Evolutionary conservation across 1,284 basidiomycete genomes (phyloP).

Genomic region (Neotropicomus parvogracilis): DNA sequence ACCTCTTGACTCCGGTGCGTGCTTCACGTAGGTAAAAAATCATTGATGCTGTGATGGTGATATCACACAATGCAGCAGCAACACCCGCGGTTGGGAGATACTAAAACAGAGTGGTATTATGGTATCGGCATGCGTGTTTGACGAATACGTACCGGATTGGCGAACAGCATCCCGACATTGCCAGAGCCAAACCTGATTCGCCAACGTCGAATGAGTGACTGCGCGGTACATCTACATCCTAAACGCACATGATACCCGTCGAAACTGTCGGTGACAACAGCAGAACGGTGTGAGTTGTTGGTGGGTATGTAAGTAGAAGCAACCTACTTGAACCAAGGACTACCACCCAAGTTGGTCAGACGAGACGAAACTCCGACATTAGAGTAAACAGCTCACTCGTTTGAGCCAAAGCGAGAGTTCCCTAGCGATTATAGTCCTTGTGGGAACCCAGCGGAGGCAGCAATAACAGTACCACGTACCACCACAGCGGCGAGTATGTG

Average conservation of each 20-base stretch:
- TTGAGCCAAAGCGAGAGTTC: background rate
- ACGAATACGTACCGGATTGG: background rate
- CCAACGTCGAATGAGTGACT: background rate
- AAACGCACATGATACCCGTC: background rate
- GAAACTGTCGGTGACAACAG: background rate
- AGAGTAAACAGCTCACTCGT: background rate
- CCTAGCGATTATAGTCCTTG: background rate
- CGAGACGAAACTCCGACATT: accelerated
- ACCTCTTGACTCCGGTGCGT: conserved; percentile 7
- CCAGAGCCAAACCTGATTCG: background rate
- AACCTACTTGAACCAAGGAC: conserved; percentile 2
- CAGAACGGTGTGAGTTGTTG: background rate
- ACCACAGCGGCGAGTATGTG: conserved; percentile 3
- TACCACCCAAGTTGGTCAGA: background rate
- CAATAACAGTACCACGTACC: background rate
- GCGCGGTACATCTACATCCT: background rate
- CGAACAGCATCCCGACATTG: background rate
- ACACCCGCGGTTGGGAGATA: background rate
- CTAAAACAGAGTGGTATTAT: background rate
- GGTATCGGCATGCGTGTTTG: accelerated
- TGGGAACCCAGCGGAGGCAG: background rate
- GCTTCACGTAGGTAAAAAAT: conserved; percentile 9
- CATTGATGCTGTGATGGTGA: conserved; percentile 9
- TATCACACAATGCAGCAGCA: background rate
- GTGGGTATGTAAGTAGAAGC: background rate